Evolutionary conservation across 2,329 filamentous ascomycete species (phyloP).

Genomic region (Aspergillus japonicus): DNA sequence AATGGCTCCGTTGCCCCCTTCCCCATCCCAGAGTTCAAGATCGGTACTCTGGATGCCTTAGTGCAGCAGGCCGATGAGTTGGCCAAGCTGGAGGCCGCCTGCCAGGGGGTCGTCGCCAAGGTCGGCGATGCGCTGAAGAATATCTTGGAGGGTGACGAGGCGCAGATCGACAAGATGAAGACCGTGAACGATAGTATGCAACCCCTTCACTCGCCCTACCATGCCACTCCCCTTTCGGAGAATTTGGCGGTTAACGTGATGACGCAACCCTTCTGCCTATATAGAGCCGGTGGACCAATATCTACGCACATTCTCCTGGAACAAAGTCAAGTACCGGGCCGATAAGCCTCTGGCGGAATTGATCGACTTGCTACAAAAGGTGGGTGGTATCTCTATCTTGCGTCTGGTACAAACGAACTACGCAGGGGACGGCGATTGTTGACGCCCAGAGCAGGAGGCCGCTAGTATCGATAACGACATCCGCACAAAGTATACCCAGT

Average conservation of each 20-base stretch:
- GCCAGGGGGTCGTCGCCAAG: conserved; percentile 80
- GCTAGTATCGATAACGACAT: conserved; percentile 93
- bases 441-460: conserved; percentile 63
- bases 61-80: conserved; percentile 96
- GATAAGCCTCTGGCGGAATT: conserved; percentile 88
- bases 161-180: conserved; percentile 81
- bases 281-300: conserved; percentile 95
- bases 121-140: conserved; percentile 80
- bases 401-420: neutral
- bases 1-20: conserved; percentile 76
- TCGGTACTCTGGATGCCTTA: conserved; percentile 90
- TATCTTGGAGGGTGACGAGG: conserved; percentile 80
- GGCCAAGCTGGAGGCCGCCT: conserved; percentile 77
- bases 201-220: neutral
- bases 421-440: neutral
- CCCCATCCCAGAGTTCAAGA: conserved; percentile 90
- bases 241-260: conserved; percentile 3
- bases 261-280: conserved; percentile 10
- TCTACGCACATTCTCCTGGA: conserved; percentile 86
- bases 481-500: conserved; percentile 90
- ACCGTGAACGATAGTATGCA: conserved; percentile 86
- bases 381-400: conserved; percentile 51
- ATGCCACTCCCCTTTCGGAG: neutral
- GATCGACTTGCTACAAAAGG: conserved; percentile 85
- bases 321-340: conserved; percentile 93